Base-by-base conservation (phyloP, 495 filamentous ascomycete genomes). In the Lindgomyces ingoldianus region DNA sequence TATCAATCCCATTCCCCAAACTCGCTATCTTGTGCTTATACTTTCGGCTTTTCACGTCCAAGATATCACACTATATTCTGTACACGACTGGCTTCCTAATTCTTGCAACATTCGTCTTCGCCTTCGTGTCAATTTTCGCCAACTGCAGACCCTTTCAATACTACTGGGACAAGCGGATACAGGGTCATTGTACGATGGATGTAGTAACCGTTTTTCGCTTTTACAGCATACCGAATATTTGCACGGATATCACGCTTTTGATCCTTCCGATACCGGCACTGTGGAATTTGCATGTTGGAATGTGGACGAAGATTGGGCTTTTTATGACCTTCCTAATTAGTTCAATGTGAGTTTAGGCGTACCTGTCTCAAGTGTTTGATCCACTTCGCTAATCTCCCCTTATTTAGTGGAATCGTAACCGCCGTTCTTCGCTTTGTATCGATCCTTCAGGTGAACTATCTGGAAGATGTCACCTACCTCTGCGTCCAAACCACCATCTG, bases 11-110 rank as follows among this genome's bases (percentile, higher is more conserved):
- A 4, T 67, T 49, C 22, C 64, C 64, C 3, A 67, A 62, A 22
- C 57, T 67, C 25, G 57, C 64, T 0, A 67, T 67, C 10, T 18
- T 67, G 11, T 61, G 51, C n/a, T 57, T 67, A 25, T 67, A 67
- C 52, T 47, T 56, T n/a, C 41, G 51, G 16, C 49, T 67, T 6
- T 67, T 62, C 48, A 62, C 46, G 14, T 39, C 49, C 14, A 48
- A 47, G 33, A 1, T 26, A 1, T 29, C 33, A 2, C 33, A 41
- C 11, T 27, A 24, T 21, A 36, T 56, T 19, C 25, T 67, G 12
- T 62, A 61, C 19, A 14, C 21, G 0, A 67, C 57, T 2, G 57
- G 49, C 10, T 16, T 61, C 4, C 11, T 57, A 3, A 29, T 67
- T 26, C 21, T 67, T n/a, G 57, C 24, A 11, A 57, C 57, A 8